Evolutionary conservation across 1,284 basidiomycete species (phyloP), one percentile per base, ranked within the genome.

Genomic region (Xanthoconium separans): DNA sequence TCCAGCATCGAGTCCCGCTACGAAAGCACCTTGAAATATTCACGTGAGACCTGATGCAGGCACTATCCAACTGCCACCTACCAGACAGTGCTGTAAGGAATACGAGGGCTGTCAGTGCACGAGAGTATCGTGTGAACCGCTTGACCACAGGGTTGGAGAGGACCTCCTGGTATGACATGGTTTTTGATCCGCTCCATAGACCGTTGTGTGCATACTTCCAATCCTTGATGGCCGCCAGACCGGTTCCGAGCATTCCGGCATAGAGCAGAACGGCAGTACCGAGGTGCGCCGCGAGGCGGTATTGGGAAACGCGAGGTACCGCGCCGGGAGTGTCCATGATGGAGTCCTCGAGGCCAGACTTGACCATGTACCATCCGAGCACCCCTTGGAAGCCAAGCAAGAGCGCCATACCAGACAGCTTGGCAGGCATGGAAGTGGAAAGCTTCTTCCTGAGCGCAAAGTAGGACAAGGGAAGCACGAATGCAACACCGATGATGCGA

Each of bases 331-430:
- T 88, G 12, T 85, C 82, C 74, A 97, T 78, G 54, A 94, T 77
- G 18, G 89, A 81, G 54, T 93, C 84, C 63, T 94, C 90, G 12
- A 99, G 78, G 2, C 97, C 97, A 11, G 93, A 96, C 69, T 97
- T 92, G 57, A 99, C 97, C 97, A 99, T 99, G 78, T 97, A 97
- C 97, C 97, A 99, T 29, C 97, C 97, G 20, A 99, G 79, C 16
- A 84, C 82, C 39, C 97, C 97, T 71, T 99, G 93, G 33, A 86
- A 86, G 24, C 93, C 95, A 50, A 98, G 88, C 44, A 97, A 84
- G 0, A 84, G 70, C 0, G 87, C 89, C 58, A 98, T 80, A 2
- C 83, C 85, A 13, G 81, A 71, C 29, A 97, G 80, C 59, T 84
- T 85, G 29, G 73, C 71, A 2, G 86, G 82, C 51, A 93, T 77